Evolutionary conservation across 768 basidiomycete genomes (phyloP).

Genomic region (Russula sp.): DNA sequence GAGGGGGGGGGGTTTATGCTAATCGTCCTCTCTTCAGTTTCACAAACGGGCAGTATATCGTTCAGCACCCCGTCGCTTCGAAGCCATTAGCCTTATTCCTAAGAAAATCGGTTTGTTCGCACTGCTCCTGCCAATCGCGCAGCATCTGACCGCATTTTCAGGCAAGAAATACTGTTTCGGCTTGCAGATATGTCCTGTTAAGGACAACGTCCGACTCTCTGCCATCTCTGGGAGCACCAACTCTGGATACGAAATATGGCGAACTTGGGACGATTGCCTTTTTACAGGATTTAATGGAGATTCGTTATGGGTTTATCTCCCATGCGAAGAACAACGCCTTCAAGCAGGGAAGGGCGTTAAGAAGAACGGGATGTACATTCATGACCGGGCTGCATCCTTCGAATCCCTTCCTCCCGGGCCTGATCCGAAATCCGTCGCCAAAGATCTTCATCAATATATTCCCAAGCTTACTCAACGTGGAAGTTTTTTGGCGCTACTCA

Average conservation of each 20-base stretch:
- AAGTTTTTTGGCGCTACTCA: constrained; percentile 67
- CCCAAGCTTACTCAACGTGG: constrained; percentile 70
- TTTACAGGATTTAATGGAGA: constrained; percentile 70
- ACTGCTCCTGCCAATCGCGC: background rate
- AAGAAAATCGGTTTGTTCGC: constrained; percentile 31
- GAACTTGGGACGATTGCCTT: constrained; percentile 81
- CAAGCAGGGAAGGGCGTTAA: constrained; percentile 72
- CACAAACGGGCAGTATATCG: constrained; percentile 27
- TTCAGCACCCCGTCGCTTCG: constrained; percentile 19
- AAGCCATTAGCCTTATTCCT: constrained; percentile 21
- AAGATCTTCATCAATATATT: constrained; percentile 61
- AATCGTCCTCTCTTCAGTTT: constrained; percentile 31
- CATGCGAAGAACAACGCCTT: constrained; percentile 64
- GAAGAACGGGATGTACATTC: constrained; percentile 64
- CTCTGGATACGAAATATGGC: constrained; percentile 68
- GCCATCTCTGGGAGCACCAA: constrained; percentile 33
- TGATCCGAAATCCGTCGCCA: constrained; percentile 70
- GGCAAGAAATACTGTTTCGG: constrained; percentile 32
- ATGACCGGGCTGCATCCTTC: constrained; percentile 76
- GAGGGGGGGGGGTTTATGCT: too few relatives aligned
- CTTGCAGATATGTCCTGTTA: constrained; percentile 32
- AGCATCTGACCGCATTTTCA: constrained; percentile 15
- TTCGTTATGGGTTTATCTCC: constrained; percentile 60
- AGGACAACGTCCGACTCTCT: constrained; percentile 24
- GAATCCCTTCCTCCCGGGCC: constrained; percentile 83